Conservation (phyloP, 2,329 filamentous ascomycete species). For the Aspergillus glaucus region DNA sequence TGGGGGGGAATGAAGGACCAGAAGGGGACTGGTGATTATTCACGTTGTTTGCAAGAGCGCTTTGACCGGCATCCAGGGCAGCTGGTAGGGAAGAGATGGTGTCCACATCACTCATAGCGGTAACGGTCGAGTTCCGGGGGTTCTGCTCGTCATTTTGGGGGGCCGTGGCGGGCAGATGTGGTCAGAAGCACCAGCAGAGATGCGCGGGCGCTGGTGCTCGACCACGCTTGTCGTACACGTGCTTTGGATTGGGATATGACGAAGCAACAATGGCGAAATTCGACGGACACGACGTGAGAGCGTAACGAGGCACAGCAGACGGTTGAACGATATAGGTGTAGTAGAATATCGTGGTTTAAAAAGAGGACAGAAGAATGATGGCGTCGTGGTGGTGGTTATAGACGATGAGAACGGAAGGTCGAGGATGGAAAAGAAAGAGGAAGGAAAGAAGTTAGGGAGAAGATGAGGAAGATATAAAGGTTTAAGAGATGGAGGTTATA, state of each 20-base stretch:
- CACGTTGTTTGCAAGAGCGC: slow-evolving; percentile 26
- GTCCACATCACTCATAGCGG: slow-evolving; percentile 45
- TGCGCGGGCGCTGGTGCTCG: slow-evolving; percentile 28
- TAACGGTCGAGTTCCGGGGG: slow-evolving; percentile 33
- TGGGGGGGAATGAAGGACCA: slow-evolving; percentile 19
- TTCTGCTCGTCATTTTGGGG: slow-evolving; percentile 41
- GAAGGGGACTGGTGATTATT: slow-evolving; percentile 17
- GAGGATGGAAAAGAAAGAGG: not conserved
- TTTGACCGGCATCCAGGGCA: slow-evolving; percentile 30
- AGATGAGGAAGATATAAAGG: slow-evolving; percentile 8
- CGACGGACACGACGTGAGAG: not conserved
- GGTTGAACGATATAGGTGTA: not conserved
- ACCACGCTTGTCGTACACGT: slow-evolving; percentile 12
- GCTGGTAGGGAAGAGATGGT: slow-evolving; percentile 33
- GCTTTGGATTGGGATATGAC: not conserved
- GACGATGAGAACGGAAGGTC: not conserved
- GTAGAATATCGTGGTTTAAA: not conserved
- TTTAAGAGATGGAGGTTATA: slow-evolving; percentile 5
- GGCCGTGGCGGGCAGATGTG: slow-evolving; percentile 29
- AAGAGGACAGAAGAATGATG: not conserved
- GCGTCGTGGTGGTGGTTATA: not conserved
- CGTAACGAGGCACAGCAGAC: not conserved
- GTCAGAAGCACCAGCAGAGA: slow-evolving; percentile 29
- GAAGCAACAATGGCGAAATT: not conserved
- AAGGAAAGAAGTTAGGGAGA: slow-evolving; percentile 3